Conservation (phyloP, 2,329 filamentous ascomycete species). For the Geosmithia morbida region DNA sequence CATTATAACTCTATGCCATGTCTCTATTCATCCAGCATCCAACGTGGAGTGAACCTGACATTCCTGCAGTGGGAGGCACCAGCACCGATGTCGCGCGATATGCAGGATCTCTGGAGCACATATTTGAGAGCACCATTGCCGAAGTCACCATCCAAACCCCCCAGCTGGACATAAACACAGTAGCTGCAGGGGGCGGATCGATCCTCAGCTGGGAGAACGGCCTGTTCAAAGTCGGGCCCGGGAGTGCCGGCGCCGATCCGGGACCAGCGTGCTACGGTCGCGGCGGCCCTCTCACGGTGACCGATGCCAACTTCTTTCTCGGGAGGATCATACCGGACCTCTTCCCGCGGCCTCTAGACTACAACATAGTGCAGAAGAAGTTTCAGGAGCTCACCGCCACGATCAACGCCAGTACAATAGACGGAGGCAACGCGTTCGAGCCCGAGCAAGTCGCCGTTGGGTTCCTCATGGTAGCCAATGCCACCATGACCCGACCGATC, state of each 20-base stretch:
- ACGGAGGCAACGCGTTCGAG: slow-evolving; percentile 26
- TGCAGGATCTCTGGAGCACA: slow-evolving; percentile 63
- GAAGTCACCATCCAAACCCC: slow-evolving; percentile 90
- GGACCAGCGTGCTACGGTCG: slow-evolving; percentile 86
- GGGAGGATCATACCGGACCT: slow-evolving; percentile 76
- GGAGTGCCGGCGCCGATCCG: slow-evolving; percentile 77
- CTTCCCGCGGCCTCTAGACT: slow-evolving; percentile 75
- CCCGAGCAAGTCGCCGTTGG: slow-evolving; percentile 17
- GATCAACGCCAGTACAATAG: slow-evolving; percentile 43
- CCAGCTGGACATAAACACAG: slow-evolving; percentile 87
- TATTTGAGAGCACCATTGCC: slow-evolving; percentile 86
- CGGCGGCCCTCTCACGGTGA: slow-evolving; percentile 76
- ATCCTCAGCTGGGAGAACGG: slow-evolving; percentile 42
- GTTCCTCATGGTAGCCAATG: slow-evolving; percentile 84
- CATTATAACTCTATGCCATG: not conserved
- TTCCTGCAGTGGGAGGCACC: slow-evolving; percentile 42
- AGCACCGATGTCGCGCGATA: slow-evolving; percentile 86
- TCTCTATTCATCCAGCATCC: not conserved
- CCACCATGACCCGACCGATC: slow-evolving; percentile 83
- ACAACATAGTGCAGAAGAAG: slow-evolving; percentile 56
- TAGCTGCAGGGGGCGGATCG: slow-evolving; percentile 52
- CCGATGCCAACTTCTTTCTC: slow-evolving; percentile 77
- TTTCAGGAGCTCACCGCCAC: slow-evolving; percentile 63
- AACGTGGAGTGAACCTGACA: slow-evolving; percentile 32
- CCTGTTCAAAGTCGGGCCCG: slow-evolving; percentile 78